Base-by-base conservation (phyloP, 129 eudicot genomes). In the Silybum marianum region DNA sequence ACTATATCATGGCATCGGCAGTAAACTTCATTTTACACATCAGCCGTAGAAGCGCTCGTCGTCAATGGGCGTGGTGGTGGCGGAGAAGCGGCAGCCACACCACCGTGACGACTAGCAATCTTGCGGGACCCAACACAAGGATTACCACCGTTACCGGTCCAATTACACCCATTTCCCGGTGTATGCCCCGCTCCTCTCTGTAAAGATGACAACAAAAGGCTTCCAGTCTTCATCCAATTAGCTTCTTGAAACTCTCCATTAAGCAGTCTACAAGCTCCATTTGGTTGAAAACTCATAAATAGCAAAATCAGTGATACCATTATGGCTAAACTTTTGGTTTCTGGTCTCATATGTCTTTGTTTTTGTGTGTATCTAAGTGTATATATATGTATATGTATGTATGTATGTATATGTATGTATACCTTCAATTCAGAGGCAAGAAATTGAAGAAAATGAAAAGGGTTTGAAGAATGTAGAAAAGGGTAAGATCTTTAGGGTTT, bases 91-190 rank as follows among this genome's bases (percentile, higher is more conserved):
- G 22, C 10, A 13, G 19, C 78, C 10, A 4, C 34, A 4, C 48
- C 77, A 9, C 36, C 76, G 19, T 21, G 73, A 16, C 23, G 79
- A 38, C 86, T 82, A 1, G 76, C 89, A 39, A 85, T 65, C 66
- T 76, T 80, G 78, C 39, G 79, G 16, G 80, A 76, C 21, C 80
- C 72, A 18, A 83, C 39, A 76, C 88, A 83, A 0, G 42, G 85
- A 58, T 76, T 54, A 51, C 85, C 85, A 69, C 81, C 72, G 2
- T 82, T 82, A 36, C 85, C 85, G 0, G 77, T 82, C 54, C 71
- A 46, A 74, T 70, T 70, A 73, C 88, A 82, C 60, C 87, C 82
- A 39, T 85, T 89, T 36, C 81, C 87, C 0, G 89, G 89, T 2
- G 85, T 18, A 7, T 3, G 69, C 11, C 9, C 78, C 0, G 84